phyloP scores from a whole-genome alignment of 73 alveolate species.

The Uronychia setigera region DNA sequence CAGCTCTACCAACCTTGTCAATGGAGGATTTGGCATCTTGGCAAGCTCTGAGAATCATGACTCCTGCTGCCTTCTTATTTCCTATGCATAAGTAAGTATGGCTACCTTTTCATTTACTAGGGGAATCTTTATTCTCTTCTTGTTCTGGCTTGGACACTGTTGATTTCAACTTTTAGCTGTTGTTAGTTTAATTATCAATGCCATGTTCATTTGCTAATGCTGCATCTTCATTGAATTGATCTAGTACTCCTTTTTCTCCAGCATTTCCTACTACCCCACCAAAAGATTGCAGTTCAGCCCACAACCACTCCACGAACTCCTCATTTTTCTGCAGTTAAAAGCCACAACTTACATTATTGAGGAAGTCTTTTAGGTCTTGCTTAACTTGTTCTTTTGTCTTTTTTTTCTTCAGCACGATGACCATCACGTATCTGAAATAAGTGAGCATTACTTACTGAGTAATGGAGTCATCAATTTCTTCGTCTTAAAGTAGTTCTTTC shows the following conservation, averaged over 20 bases:
- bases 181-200: neutral
- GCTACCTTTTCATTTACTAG: neutral
- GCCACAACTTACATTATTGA: neutral
- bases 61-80: neutral
- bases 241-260: neutral
- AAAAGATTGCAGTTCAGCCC: neutral
- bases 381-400: neutral
- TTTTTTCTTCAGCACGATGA: neutral
- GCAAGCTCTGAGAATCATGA: slow-evolving; percentile 22
- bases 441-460: neutral
- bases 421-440: neutral
- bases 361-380: neutral
- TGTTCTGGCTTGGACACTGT: neutral
- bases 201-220: neutral
- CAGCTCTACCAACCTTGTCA: neutral
- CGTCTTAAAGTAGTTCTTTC: neutral
- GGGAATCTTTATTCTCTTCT: neutral
- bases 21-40: slow-evolving; percentile 25
- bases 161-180: neutral
- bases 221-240: neutral
- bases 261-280: no score
- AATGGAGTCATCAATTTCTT: neutral
- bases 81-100: neutral
- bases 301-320: neutral
- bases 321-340: neutral